Conservation (phyloP, 2,329 filamentous ascomycete genomes). For the Tolypocladium tundrense region DNA sequence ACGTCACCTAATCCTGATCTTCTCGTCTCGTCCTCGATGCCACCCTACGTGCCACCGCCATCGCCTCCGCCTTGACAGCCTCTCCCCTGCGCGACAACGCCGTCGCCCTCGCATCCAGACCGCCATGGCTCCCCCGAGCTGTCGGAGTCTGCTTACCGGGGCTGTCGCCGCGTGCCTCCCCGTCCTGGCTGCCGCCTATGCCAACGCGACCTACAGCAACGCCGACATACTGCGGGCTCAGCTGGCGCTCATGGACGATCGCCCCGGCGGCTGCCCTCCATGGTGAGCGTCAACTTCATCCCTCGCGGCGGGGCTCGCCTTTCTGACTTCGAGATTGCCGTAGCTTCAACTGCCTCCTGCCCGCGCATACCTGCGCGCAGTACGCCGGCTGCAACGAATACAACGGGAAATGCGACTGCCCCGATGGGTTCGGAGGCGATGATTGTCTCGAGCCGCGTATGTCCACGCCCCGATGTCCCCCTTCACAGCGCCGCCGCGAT, state of each 20-base stretch:
- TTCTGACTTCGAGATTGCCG: conserved; percentile 9
- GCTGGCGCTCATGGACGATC: conserved; percentile 60
- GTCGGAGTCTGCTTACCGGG: conserved; percentile 27
- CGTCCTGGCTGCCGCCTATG: conserved; percentile 26
- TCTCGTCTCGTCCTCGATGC: conserved; percentile 34
- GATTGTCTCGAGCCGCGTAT: conserved; percentile 77
- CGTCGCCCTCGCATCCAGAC: conserved; percentile 8
- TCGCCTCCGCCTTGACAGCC: conserved; percentile 25
- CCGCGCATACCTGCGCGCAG: conserved; percentile 83
- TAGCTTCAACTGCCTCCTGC: conserved; percentile 96
- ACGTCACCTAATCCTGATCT: neutral
- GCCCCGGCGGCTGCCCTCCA: conserved; percentile 69
- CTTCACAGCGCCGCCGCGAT: neutral
- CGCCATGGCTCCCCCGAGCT: conserved; percentile 28
- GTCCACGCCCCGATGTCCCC: conserved; percentile 11
- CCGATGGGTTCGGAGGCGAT: conserved; percentile 84
- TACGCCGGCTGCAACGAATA: conserved; percentile 81
- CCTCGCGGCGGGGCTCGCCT: conserved; percentile 15
- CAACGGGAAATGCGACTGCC: conserved; percentile 88
- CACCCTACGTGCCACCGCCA: conserved; percentile 28
- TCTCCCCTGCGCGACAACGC: conserved; percentile 3
- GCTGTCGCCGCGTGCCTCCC: conserved; percentile 27
- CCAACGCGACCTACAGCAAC: conserved; percentile 49
- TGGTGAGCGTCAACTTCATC: conserved; percentile 39
- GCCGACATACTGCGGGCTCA: conserved; percentile 53